Evolutionary conservation across 2,329 filamentous ascomycete species (phyloP), one percentile per base, ranked within the genome.

Genomic region (Conoideocrella luteorostrata): DNA sequence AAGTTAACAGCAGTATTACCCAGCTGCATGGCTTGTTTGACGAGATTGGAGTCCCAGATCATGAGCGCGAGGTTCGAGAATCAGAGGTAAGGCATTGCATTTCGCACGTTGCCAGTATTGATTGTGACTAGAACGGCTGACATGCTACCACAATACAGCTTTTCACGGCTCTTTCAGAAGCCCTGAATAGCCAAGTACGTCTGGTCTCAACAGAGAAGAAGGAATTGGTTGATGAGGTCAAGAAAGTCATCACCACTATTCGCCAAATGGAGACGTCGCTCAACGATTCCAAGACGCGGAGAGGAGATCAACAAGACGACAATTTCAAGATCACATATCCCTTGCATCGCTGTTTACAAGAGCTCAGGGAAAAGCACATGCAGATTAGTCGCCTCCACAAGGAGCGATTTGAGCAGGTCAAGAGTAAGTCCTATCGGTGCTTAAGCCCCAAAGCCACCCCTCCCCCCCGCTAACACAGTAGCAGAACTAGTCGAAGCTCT

Each of bases 11-110:
- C 58, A 96, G 95, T 61, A 89, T 97, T 62, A 81, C 80, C 65
- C 89, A 96, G 68, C 78, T 98, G 48, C 91, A 97, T 67, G 86
- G 86, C 52, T 78, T 97, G 46, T 98, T 96, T 60, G 93, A 98
- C 64, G 91, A 98, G 62, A 98, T 98, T 59, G 93, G 93, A 47
- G 86, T 98, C n/a, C 80, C 91, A 22, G 81, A 72, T 58, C 89
- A 95, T 80, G 93, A 97, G 65, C 86, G 93, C 59, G 89, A 97
- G 61, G 76, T 80, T 39, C 78, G 93, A 57, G 91, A 97, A 63
- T 79, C 87, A 61, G 88, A 96, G 81, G 90, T 94, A 18, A 46
- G 18, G 26, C 11, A 4, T 11, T 11, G 23, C 35, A 24, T n/a
- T n/a, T n/a, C n/a, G n/a, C n/a, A n/a, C n/a, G n/a, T n/a, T n/a